Evolutionary conservation across 1,284 basidiomycete genomes (phyloP).

Genomic region (Inonotus obliquus): DNA sequence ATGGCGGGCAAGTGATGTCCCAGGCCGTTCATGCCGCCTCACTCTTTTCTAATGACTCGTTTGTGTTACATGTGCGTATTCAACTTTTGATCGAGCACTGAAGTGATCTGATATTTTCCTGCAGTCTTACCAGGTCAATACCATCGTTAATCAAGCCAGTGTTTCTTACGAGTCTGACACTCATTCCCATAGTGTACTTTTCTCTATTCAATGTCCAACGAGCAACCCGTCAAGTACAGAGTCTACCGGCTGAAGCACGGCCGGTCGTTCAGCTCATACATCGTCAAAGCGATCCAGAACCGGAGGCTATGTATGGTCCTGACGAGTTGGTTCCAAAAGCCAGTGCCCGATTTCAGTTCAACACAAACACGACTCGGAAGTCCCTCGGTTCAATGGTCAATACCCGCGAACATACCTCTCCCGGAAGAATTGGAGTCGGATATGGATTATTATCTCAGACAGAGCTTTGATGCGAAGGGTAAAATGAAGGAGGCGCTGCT

Average conservation of each 20-base stretch:
- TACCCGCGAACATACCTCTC: slow-evolving; percentile 51
- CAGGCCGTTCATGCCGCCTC: slow-evolving; percentile 80
- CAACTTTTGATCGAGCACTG: slow-evolving; percentile 20
- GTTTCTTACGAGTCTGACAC: slow-evolving; percentile 30
- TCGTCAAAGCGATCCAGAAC: slow-evolving; percentile 74
- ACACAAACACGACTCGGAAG: slow-evolving; percentile 43
- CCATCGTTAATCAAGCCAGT: background rate
- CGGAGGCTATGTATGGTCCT: slow-evolving; percentile 77
- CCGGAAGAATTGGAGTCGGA: slow-evolving; percentile 66
- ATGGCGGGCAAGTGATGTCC: slow-evolving; percentile 88
- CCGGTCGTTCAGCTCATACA: slow-evolving; percentile 64
- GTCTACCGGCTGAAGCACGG: slow-evolving; percentile 80
- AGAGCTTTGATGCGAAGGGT: slow-evolving; percentile 31
- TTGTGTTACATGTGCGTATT: slow-evolving; percentile 64
- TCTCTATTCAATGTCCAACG: slow-evolving; percentile 64
- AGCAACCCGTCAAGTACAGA: slow-evolving; percentile 74
- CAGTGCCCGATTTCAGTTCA: slow-evolving; percentile 53
- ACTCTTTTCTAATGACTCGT: slow-evolving; percentile 61
- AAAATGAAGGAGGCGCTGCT: slow-evolving; percentile 30
- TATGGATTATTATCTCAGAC: slow-evolving; percentile 40
- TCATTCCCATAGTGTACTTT: slow-evolving; percentile 69
- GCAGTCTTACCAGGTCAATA: background rate
- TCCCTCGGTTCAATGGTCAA: slow-evolving; percentile 56
- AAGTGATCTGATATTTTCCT: background rate
- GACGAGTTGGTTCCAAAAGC: slow-evolving; percentile 80